Evolutionary conservation across 495 filamentous ascomycete genomes (phyloP).

Genomic region (Aspergillus bridgeri): DNA sequence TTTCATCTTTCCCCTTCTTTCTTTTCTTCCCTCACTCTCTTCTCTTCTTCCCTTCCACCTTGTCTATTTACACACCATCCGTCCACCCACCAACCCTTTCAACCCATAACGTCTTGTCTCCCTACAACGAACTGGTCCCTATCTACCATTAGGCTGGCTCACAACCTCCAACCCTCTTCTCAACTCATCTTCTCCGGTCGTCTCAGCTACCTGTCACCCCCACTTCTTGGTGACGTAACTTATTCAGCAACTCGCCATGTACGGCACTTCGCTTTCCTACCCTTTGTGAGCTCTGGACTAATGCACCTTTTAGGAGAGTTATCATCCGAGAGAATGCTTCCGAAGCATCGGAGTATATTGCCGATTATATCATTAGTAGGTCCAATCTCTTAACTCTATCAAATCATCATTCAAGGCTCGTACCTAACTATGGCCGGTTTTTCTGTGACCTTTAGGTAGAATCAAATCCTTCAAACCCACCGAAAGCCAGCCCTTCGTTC

Average conservation of each 20-base stretch:
- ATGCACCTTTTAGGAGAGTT: slow-evolving; percentile 60
- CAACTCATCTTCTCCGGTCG: neutral
- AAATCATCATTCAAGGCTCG: neutral
- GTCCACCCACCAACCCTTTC: neutral
- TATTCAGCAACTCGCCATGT: slow-evolving; percentile 24
- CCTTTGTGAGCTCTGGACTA: slow-evolving; percentile 12
- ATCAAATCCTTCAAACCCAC: slow-evolving; percentile 73
- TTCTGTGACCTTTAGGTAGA: slow-evolving; percentile 32
- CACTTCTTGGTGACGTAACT: slow-evolving; percentile 19
- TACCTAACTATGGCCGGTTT: neutral
- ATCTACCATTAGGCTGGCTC: no score
- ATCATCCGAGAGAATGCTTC: slow-evolving; percentile 72
- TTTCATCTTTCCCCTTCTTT: neutral
- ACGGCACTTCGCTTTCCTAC: slow-evolving; percentile 5
- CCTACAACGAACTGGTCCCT: neutral
- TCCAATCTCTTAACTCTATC: slow-evolving; percentile 5
- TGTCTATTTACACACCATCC: neutral
- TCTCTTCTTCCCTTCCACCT: neutral
- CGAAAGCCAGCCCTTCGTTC: slow-evolving; percentile 68
- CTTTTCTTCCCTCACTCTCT: neutral
- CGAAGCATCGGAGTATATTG: slow-evolving; percentile 68
- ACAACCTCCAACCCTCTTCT: neutral
- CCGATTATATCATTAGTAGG: slow-evolving; percentile 78
- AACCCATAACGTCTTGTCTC: neutral
- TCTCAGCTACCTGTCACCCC: neutral